A percentile compares a stretch with the other conserved stretches of the same genome.
Conservation (phyloP, 179 eudicot species). For the Carnegiea gigantea region DNA sequence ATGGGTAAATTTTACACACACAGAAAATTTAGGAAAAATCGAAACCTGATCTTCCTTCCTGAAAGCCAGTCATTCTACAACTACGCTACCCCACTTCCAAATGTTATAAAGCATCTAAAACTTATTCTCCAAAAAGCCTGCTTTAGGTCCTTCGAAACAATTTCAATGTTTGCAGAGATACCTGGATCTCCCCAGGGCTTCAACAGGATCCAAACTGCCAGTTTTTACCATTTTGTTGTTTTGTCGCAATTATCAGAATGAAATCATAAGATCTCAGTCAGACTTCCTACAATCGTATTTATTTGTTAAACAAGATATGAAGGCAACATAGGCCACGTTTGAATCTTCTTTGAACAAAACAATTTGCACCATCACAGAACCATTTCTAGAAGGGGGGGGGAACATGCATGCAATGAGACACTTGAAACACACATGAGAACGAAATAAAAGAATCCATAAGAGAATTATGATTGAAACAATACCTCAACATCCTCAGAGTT, state of each 20-base stretch:
- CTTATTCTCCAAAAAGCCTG: too few species aligned
- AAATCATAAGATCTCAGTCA: background rate
- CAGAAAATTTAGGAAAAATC: too few species aligned
- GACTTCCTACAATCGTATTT: background rate
- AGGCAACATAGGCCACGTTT: background rate
- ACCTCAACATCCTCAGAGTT: conserved; percentile 64
- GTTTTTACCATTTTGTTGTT: background rate
- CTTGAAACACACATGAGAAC: background rate
- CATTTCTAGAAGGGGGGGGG: background rate
- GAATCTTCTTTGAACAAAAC: background rate
- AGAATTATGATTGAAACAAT: conserved; percentile 9
- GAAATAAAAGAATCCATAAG: background rate
- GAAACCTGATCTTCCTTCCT: too few species aligned
- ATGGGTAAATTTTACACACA: too few species aligned
- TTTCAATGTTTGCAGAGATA: too few species aligned
- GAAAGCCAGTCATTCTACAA: too few species aligned
- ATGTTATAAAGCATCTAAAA: too few species aligned
- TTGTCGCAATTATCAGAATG: background rate
- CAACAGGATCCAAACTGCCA: background rate
- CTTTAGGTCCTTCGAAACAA: too few species aligned
- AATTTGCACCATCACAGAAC: background rate
- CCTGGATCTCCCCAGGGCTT: too few species aligned
- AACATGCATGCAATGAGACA: background rate
- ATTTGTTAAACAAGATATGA: background rate
- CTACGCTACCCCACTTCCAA: too few species aligned